Evolutionary conservation across 495 filamentous ascomycete genomes (phyloP).

Genomic region (Extremus antarcticus): DNA sequence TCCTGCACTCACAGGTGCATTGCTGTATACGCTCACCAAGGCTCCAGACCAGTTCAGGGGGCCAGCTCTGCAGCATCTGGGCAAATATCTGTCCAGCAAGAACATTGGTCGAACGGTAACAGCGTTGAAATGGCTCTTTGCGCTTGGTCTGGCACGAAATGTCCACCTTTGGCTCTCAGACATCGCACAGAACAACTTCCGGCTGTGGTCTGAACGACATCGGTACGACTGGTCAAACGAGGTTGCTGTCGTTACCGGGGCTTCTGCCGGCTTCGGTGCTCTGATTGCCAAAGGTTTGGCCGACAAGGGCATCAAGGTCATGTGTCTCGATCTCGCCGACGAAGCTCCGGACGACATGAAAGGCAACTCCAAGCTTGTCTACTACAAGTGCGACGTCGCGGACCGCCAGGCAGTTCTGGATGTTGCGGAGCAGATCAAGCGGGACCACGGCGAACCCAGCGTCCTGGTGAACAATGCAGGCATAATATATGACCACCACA

Average conservation of each 20-base stretch:
- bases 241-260: conserved; percentile 48
- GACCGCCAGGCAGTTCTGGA: conserved; percentile 35
- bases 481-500: conserved; percentile 36
- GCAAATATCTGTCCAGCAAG: conserved; percentile 7
- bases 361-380: conserved; percentile 27
- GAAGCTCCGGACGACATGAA: conserved; percentile 20
- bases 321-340: conserved; percentile 42
- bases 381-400: conserved; percentile 45
- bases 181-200: conserved; percentile 42
- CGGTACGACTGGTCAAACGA: conserved; percentile 39
- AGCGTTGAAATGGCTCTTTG: conserved; percentile 21
- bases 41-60: conserved; percentile 14
- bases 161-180: conserved; percentile 35
- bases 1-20: conserved; percentile 17
- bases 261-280: conserved; percentile 47
- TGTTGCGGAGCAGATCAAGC: conserved; percentile 38
- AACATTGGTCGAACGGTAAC: conserved; percentile 4
- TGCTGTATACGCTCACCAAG: conserved; percentile 9
- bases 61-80: conserved; percentile 4
- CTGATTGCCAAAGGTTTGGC: conserved; percentile 39
- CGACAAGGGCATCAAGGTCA: conserved; percentile 38
- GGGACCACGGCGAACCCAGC: conserved; percentile 38
- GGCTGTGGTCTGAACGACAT: conserved; percentile 25
- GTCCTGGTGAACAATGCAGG: conserved; percentile 56
- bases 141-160: conserved; percentile 32